Evolutionary conservation across 2,329 filamentous ascomycete species (phyloP), one percentile per base, ranked within the genome.

Genomic region (Lachnellula occidentalis): DNA sequence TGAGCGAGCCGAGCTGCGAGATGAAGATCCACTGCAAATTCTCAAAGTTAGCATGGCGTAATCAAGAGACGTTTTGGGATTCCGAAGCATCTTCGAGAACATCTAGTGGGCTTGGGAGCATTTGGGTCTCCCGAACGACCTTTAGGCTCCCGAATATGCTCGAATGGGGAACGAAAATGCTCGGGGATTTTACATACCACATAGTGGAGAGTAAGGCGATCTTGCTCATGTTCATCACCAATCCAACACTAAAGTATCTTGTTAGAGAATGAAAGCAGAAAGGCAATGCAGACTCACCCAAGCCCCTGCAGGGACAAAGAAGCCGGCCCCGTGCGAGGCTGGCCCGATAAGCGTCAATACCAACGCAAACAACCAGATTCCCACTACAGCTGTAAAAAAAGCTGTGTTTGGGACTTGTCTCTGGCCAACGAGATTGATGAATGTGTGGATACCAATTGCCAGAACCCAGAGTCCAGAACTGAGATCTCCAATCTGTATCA

Each of bases 401-500:
- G 58, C 62, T 15, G 56, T 61, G 36, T 72, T 68, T 4, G 68
- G 68, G 2, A 81, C 59, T 12, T 72, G 70, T 48, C 68, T 74
- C 42, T 75, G 70, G 17, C 74, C 61, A 7, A 79, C 72, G 1
- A 81, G 74, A 12, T 73, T 75, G n/a, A 74, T 74, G 52, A 78
- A 79, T 1, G 79, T 82, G 59, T 81, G 78, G 1, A 79, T 51
- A 11, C 76, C 79, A 56, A 82, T 81, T 1, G 71, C 66, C 27
- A 81, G 72, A 45, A 79, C 77, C 71, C 77, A 82, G 48, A 80
- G 72, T 11, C 77, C 78, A 45, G 75, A 78, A 12, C 74, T 71
- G 24, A 81, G 62, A 61, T 81, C 78, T 45, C 79, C 79, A 4
- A 77, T 74, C 45, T 78, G 76, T 15, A 81, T 72, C n/a, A 81